These are phyloP conservation scores for Priceomyces melissophilus DNA, from an alignment of 805 yeast species.

Conservation along the genomic window DNA sequence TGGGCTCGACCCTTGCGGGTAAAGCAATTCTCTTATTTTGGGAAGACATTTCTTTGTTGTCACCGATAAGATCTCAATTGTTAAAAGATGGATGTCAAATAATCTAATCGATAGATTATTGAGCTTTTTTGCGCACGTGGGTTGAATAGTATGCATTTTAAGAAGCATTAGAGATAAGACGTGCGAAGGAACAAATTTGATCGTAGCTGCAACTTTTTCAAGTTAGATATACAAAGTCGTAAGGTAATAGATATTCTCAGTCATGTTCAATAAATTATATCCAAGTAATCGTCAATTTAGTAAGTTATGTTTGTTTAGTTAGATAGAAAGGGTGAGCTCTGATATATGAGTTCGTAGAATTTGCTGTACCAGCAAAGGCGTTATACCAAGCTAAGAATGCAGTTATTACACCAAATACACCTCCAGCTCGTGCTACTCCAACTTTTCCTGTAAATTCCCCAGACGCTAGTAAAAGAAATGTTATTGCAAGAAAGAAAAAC, in stretches of 20 bases:
- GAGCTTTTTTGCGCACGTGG: too few relatives aligned
- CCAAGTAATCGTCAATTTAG: not conserved
- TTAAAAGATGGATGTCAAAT: too few relatives aligned
- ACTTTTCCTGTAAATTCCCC: constrained; percentile 29
- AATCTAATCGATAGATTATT: too few relatives aligned
- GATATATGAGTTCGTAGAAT: constrained; percentile 31
- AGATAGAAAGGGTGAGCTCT: constrained; percentile 27
- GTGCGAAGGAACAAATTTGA: too few relatives aligned
- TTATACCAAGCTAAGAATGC: constrained; percentile 39
- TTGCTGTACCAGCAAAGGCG: constrained; percentile 40
- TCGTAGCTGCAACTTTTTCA: too few relatives aligned
- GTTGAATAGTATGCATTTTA: too few relatives aligned
- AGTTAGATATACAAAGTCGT: too few relatives aligned
- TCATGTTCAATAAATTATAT: not conserved
- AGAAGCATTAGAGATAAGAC: too few relatives aligned
- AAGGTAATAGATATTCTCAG: too few relatives aligned
- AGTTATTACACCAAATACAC: constrained; percentile 40
- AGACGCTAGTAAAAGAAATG: constrained; percentile 34
- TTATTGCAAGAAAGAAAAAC: constrained; percentile 28
- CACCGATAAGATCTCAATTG: too few relatives aligned
- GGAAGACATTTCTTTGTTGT: constrained; percentile 24
- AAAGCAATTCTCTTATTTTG: constrained; percentile 82
- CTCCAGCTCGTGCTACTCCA: constrained; percentile 35
- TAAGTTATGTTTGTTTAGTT: constrained; percentile 5
- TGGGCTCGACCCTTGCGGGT: constrained; percentile 98